A percentile compares a stretch with the other conserved stretches of the same genome.
These are phyloP conservation scores for Aspergillus neotritici DNA, from an alignment of 2,329 filamentous ascomycete species.

Conservation along the genomic window DNA sequence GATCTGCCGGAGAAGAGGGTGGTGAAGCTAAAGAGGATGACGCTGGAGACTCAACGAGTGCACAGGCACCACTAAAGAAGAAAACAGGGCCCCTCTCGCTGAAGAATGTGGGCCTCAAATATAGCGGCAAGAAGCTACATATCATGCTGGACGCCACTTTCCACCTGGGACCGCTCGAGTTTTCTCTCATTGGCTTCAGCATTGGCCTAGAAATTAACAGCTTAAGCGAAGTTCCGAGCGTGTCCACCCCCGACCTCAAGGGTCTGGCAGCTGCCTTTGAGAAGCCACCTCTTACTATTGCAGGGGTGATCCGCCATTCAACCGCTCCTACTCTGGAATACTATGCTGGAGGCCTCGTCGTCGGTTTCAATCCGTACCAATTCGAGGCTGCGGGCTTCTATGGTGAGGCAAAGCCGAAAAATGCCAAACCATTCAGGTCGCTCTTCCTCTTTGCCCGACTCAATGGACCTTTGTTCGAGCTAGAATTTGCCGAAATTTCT, in stretches of 20 bases:
- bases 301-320: slow-evolving; percentile 30
- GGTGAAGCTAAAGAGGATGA: no score
- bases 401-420: slow-evolving; percentile 19
- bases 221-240: background rate
- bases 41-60: no score
- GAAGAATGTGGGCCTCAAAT: slow-evolving; percentile 34
- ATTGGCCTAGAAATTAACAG: slow-evolving; percentile 17
- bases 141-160: slow-evolving; percentile 34
- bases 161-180: slow-evolving; percentile 32
- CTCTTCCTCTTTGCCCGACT: slow-evolving; percentile 37
- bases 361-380: slow-evolving; percentile 33
- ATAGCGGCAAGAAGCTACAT: slow-evolving; percentile 21
- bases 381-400: slow-evolving; percentile 41
- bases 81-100: slow-evolving; percentile 28
- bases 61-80: no score
- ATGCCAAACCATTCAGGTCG: slow-evolving; percentile 11
- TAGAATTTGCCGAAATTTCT: slow-evolving; percentile 36
- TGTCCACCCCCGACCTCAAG: slow-evolving; percentile 10
- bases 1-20: no score
- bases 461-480: slow-evolving; percentile 34
- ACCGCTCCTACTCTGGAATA: slow-evolving; percentile 6
- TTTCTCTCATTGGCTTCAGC: slow-evolving; percentile 33
- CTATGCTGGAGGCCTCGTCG: slow-evolving; percentile 35
- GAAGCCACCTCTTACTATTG: slow-evolving; percentile 32
- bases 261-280: slow-evolving; percentile 34